Conservation (phyloP, 257 asterid genomes). For the Nicotiana noctiflora region DNA sequence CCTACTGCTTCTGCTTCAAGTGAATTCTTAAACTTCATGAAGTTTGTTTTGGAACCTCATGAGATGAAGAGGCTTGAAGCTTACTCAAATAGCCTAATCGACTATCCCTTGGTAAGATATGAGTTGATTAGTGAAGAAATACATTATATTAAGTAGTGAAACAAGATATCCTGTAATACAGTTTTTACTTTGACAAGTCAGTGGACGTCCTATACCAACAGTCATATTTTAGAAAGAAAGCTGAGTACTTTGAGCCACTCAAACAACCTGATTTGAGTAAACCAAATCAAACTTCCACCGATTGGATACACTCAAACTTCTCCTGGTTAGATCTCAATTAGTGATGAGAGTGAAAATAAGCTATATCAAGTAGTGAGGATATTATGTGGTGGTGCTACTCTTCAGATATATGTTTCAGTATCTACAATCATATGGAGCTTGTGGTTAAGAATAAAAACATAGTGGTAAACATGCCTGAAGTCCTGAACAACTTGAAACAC, state of each 20-base stretch:
- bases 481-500: conserved; percentile 3
- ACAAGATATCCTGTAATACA: too few relatives aligned
- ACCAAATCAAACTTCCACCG: too few relatives aligned
- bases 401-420: background rate
- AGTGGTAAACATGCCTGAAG: background rate
- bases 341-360: background rate
- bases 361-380: background rate
- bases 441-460: background rate
- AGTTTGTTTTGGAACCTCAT: too few relatives aligned
- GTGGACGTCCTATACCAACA: background rate
- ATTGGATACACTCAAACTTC: background rate
- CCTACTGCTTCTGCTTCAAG: too few relatives aligned
- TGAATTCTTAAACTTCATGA: too few relatives aligned
- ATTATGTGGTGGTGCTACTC: background rate
- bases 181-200: background rate
- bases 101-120: too few relatives aligned
- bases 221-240: background rate
- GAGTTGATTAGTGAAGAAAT: too few relatives aligned
- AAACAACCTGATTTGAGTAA: too few relatives aligned
- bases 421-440: background rate
- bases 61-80: too few relatives aligned
- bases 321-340: background rate
- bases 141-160: too few relatives aligned
- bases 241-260: background rate
- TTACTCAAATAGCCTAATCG: too few relatives aligned